Conservation (phyloP, 495 filamentous ascomycete species). For the Penicillium pancosmium region DNA sequence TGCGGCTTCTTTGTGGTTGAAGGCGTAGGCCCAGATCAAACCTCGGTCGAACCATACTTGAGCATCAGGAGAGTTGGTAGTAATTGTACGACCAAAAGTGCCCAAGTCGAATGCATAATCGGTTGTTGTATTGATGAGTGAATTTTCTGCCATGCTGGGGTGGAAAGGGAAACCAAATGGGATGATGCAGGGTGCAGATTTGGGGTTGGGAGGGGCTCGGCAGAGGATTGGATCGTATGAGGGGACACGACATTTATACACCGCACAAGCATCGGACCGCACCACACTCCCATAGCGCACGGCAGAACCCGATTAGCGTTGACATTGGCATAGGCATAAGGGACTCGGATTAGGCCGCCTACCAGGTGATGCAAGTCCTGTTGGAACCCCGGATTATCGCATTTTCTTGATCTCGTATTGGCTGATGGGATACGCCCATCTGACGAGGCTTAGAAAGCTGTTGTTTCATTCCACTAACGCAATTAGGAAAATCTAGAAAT, state of each 20-base stretch:
- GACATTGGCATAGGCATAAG: background rate
- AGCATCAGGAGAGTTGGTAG: constrained; percentile 26
- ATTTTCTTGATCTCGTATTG: background rate
- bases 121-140: background rate
- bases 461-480: background rate
- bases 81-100: constrained; percentile 21
- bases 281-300: background rate
- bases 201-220: constrained; percentile 7
- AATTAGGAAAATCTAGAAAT: background rate
- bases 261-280: background rate
- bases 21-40: constrained; percentile 38
- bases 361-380: background rate
- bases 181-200: constrained; percentile 1
- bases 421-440: background rate
- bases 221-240: constrained; percentile 7
- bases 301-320: background rate
- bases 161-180: background rate
- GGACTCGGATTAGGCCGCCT: too few species aligned
- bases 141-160: constrained; percentile 2
- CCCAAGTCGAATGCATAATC: constrained; percentile 28
- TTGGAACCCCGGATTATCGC: background rate
- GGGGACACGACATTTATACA: constrained; percentile 9
- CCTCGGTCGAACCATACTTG: constrained; percentile 44
- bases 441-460: background rate
- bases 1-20: constrained; percentile 42